Evolutionary conservation across 129 eudicot species (phyloP), one percentile per base, ranked within the genome.

Genomic region (Flaveria linearis): DNA sequence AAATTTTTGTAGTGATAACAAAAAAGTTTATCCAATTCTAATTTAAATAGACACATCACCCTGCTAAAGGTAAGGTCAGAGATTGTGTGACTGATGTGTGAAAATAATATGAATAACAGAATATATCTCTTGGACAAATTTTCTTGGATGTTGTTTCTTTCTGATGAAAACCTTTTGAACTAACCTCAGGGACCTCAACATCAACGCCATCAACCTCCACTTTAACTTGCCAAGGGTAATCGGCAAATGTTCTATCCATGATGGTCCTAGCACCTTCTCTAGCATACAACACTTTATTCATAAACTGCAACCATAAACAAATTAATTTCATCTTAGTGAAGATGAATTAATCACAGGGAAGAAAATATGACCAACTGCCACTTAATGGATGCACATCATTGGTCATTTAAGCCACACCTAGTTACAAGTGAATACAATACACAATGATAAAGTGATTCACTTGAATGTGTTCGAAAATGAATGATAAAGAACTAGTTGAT

Each of bases 231-330:
- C 99, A 91, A 68, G 96, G 96, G 79, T 87, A 95, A 82, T 95
- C 96, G 28, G 83, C 96, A 84, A 95, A 89, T 53, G 96, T 89
- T 79, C 99, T 91, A 73, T 91, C 99, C 97, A 95, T 95, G 49
- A 95, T 92, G 74, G 85, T 91, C 83, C 86, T 91, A 33, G 99
- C 99, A 20, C 99, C 99, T 85, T 95, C 99, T 89, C 91, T 91
- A 72, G 99, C 99, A 77, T 95, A 95, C 76, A 95, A 89, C 75
- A 95, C 89, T 16, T 63, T 63, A 30, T 63, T 63, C 69, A 63
- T 63, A 30, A 63, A 63, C 69, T 63, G 69, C 69, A 90, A 60
- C 16, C 42, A 65, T n/a, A 65, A 66, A 47, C 22, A 16, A 60
- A 43, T 55, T 76, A 56, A 45, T 49, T 57, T 84, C 47, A 84